These are phyloP conservation scores for Leptodermis oblonga DNA, from an alignment of 257 asterid species.

Conservation along the genomic window DNA sequence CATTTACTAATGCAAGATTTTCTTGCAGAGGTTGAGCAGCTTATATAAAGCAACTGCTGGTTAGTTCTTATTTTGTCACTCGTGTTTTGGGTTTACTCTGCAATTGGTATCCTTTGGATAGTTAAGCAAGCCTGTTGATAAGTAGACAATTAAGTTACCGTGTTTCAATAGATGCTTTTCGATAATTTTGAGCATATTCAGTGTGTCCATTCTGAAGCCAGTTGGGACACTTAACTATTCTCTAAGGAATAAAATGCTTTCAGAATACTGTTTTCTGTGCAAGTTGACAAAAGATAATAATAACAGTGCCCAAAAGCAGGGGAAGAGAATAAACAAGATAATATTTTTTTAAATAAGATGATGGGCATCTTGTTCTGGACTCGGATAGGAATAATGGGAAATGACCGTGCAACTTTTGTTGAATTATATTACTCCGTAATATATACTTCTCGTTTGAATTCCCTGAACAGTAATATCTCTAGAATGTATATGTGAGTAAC, in stretches of 20 bases:
- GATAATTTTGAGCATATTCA: constrained; percentile 16
- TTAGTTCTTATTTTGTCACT: constrained; percentile 12
- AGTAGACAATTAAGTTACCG: constrained; percentile 12
- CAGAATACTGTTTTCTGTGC: constrained; percentile 19
- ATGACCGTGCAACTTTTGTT: background rate
- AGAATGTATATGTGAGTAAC: background rate
- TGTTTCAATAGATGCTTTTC: constrained; percentile 12
- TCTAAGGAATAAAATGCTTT: constrained; percentile 17
- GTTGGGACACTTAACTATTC: constrained; percentile 13
- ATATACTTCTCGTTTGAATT: background rate
- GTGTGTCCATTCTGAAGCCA: constrained; percentile 6
- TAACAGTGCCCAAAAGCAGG: constrained; percentile 3
- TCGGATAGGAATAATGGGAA: background rate
- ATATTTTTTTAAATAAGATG: background rate
- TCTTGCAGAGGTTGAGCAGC: constrained; percentile 9
- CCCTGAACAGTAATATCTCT: background rate
- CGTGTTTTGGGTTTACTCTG: background rate
- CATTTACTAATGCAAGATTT: background rate
- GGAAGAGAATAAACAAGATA: no score
- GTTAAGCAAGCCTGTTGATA: constrained; percentile 1
- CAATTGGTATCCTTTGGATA: background rate
- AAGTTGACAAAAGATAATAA: constrained; percentile 18
- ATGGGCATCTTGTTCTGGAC: background rate
- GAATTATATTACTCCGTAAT: background rate
- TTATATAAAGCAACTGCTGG: constrained; percentile 14